Evolutionary conservation across 495 filamentous ascomycete genomes (phyloP), one percentile per base, ranked within the genome.

Genomic region (Daldinia concentrica): DNA sequence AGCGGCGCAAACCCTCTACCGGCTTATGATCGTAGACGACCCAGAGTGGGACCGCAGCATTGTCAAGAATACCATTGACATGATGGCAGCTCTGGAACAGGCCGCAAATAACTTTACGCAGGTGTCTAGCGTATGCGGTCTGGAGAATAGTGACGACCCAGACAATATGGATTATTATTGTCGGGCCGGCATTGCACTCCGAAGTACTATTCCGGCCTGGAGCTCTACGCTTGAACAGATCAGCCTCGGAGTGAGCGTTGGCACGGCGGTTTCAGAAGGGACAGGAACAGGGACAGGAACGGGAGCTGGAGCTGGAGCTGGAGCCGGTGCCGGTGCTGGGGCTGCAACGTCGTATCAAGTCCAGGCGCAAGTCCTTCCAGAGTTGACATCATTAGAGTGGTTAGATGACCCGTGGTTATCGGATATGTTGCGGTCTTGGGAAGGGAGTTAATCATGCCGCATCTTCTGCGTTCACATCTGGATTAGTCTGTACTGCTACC

Each of bases 1-100:
- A 48, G 54, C 67, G 24, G 51, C 68, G 48, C 72, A 75, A 50
- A 71, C 74, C 2, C 36, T 77, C 8, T 78, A 77, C 57, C 66
- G 76, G 17, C 72, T 78, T 3, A 60, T 68, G 45, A 34, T 77
- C 12, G 57, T 73, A 19, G 76, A 78, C 26, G 72, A 68, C 22
- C 54, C 72, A 11, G 66, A 60, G 6, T 75, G 74, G 67, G 76
- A 77, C 58, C 64, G 50, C 54, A 36, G 14, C 29, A 66, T 66
- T 12, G 62, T 70, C 1, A 48, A 58, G 11, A 45, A 48, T 30
- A 66, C 57, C 62, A 41, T 78, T 19, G 72, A 69, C 17, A 19
- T 78, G 6, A 58, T 75, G 36, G 51, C 48, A 1, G 37, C 37
- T 1, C 29, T 77, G 41, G 65, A 75, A 24, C 59, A 56, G 9